phyloP scores from a whole-genome alignment of 192 early-diverging fungal species.

The Podila epigama region DNA sequence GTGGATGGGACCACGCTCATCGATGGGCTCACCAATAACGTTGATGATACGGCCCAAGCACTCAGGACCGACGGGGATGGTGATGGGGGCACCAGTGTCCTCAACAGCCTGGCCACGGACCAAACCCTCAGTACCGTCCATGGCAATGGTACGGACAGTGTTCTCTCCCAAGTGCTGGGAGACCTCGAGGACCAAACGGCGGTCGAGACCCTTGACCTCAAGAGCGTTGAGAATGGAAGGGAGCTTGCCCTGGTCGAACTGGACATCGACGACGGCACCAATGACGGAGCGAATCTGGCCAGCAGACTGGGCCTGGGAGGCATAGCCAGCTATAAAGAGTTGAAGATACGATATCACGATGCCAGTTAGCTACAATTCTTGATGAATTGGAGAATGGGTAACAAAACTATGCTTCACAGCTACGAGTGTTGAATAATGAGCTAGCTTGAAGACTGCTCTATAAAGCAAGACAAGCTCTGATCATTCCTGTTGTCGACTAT shows the following conservation, averaged over 20 bases:
- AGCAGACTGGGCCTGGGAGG: conserved; percentile 63
- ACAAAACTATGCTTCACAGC: neutral
- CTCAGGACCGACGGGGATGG: conserved; percentile 92
- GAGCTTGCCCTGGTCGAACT: conserved; percentile 88
- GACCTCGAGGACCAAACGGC: conserved; percentile 95
- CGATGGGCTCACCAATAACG: conserved; percentile 98
- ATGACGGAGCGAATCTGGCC: conserved; percentile 94
- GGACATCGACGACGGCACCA: conserved; percentile 98
- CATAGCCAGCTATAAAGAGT: conserved; percentile 59
- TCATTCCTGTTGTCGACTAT: too few relatives aligned
- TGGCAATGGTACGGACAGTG: conserved; percentile 98
- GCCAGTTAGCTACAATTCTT: neutral
- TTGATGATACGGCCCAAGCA: conserved; percentile 98
- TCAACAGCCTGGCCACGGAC: conserved; percentile 93
- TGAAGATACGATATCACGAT: neutral
- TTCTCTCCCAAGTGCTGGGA: conserved; percentile 98
- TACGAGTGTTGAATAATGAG: too few relatives aligned
- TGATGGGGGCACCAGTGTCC: conserved; percentile 94
- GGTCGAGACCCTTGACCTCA: conserved; percentile 79
- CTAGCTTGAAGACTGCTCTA: too few relatives aligned
- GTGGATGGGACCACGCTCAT: conserved; percentile 96
- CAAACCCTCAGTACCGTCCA: conserved; percentile 98
- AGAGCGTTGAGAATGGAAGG: conserved; percentile 97
- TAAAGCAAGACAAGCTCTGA: too few relatives aligned
- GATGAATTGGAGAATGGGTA: neutral